Conservation (phyloP, 768 basidiomycete genomes). For the Daedaleopsis sinensis region DNA sequence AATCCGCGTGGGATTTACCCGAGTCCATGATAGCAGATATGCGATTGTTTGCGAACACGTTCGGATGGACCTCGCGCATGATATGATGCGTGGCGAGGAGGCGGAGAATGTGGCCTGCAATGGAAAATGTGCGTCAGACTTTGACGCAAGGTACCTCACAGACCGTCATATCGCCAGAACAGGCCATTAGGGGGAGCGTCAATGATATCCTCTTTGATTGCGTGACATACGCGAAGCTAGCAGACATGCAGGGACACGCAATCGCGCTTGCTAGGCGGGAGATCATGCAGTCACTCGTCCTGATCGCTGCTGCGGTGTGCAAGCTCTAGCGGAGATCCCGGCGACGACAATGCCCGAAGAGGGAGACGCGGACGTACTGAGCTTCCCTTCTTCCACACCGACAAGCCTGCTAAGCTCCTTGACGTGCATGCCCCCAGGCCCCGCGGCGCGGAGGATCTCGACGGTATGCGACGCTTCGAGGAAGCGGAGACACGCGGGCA, state of each 20-base stretch:
- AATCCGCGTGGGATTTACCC: constrained; percentile 55
- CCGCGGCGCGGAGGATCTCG: constrained; percentile 71
- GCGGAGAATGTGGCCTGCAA: constrained; percentile 69
- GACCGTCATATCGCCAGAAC: not conserved
- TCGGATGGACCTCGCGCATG: constrained; percentile 65
- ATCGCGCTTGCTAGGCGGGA: too few species aligned
- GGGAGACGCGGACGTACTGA: constrained; percentile 42
- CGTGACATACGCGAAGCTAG: too few species aligned
- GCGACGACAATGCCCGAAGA: not conserved
- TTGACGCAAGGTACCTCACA: not conserved
- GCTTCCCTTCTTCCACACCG: constrained; percentile 45
- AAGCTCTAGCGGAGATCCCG: too few species aligned
- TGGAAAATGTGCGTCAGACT: not conserved
- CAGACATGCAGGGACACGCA: too few species aligned
- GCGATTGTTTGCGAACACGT: constrained; percentile 74
- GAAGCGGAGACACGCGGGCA: constrained; percentile 74
- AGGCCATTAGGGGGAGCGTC: too few species aligned
- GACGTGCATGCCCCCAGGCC: constrained; percentile 54
- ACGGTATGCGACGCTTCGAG: constrained; percentile 71
- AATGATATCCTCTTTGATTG: too few species aligned
- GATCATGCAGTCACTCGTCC: too few species aligned
- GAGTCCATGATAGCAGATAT: constrained; percentile 71
- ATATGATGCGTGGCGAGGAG: constrained; percentile 81
- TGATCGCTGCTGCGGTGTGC: too few species aligned
- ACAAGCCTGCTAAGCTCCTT: constrained; percentile 41